Evolutionary conservation across 2,329 filamentous ascomycete species (phyloP), one percentile per base, ranked within the genome.

Genomic region (Talaromyces marneffei): DNA sequence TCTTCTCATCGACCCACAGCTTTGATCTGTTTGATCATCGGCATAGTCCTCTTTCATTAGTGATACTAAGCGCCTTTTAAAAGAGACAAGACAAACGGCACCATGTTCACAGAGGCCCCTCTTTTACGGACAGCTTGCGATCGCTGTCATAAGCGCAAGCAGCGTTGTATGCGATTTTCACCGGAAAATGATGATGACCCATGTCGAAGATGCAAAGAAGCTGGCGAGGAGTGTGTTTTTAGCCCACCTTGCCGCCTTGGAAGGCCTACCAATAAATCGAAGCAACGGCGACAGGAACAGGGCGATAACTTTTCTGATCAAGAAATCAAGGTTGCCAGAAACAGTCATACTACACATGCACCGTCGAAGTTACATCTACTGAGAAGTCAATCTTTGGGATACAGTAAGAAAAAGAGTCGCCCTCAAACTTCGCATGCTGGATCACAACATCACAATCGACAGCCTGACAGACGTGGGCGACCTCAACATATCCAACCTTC

Each of bases 101-200:
- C 14, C 25, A 53, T 53, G 50, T 8, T 23, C 16, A 31, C 14
- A 31, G 50, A 53, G 23, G 9, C 8, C 29, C 50, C 35, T 25
- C 5, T 29, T n/a, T 16, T 59, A 18, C 48, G 57, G 25, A 29
- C 39, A 27, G 57, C 57, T 25, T 59, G 57, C 35, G 57, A 59
- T 31, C 57, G 57, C 27, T 59, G 57, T 35, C 57, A 59, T 37
- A 59, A 59, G 48, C 46, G 57, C 20, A 59, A 59, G 35, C 57
- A 59, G 48, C 57, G 57, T 33, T 59, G 57, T 35, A 42, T 50
- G 20, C 57, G 57, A 23, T n/a, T 18, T 4, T 40, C 48, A 14
- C 18, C 44, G 9, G 14, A 31, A 12, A 50, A 44, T n/a, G 57
- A 59, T 18, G 53, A 53, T 27, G 31, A 42, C 12, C 35, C 46